A percentile compares a stretch with the other conserved stretches of the same genome.
Conservation (phyloP, 306 rosid species). For the Quercus dentata region DNA sequence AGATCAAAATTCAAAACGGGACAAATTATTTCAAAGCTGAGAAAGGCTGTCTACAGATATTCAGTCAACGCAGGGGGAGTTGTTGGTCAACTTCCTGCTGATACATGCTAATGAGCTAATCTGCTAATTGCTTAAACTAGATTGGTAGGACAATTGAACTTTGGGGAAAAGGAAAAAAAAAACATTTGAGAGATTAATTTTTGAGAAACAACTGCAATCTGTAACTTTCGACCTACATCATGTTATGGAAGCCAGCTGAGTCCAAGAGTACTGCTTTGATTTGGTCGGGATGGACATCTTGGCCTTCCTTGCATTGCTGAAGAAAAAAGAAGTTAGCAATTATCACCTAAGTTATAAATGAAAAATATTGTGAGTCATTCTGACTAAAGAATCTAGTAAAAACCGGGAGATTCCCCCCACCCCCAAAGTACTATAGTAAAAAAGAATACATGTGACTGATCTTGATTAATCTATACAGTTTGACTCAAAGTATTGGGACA, state of each 20-base stretch:
- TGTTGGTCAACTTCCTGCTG: background rate
- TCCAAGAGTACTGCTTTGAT: conserved; percentile 87
- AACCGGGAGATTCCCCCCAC: too few relatives aligned
- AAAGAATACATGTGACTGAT: too few relatives aligned
- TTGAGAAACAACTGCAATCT: background rate
- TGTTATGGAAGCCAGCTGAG: conserved; percentile 64
- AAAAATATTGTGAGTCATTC: background rate
- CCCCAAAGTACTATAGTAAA: too few relatives aligned
- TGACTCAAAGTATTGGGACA: too few relatives aligned
- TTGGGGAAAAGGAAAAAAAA: background rate
- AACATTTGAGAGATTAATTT: background rate
- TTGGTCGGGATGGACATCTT: conserved; percentile 74
- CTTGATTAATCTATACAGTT: too few relatives aligned
- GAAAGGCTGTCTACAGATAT: background rate
- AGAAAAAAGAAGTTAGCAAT: conserved; percentile 16
- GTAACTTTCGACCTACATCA: conserved; percentile 27
- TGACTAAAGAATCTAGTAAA: background rate
- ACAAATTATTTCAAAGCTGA: background rate
- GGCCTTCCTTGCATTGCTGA: conserved; percentile 87
- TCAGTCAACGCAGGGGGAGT: background rate
- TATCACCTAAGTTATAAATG: background rate
- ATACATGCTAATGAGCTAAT: background rate
- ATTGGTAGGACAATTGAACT: conserved; percentile 10
- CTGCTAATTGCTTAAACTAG: conserved; percentile 13
- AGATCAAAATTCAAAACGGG: too few relatives aligned